Base-by-base conservation (phyloP, 1,284 basidiomycete genomes). In the Laetiporus sulphureus region DNA sequence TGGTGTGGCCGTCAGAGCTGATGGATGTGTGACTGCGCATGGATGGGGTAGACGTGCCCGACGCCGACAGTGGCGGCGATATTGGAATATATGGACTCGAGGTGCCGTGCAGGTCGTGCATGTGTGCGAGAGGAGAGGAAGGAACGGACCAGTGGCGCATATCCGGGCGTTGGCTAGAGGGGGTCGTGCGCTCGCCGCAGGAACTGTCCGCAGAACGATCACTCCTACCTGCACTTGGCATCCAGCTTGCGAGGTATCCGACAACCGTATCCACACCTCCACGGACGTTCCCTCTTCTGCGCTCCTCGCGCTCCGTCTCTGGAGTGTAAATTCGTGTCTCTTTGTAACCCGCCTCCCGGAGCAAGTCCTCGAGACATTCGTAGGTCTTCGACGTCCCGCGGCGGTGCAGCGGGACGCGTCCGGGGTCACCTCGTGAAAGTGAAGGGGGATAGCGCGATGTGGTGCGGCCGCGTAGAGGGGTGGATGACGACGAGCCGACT, bases 261-360 rank as follows among this genome's bases (percentile, higher is more conserved):
- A 82, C 73, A 21, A 81, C 74, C 2, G 73, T 71, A 29, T 68
- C 72, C 12, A 80, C 67, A n/a, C 74, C 69, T 22, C 62, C 59
- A 15, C 57, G 51, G 41, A 57, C 40, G 36, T 48, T 51, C 12
- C 47, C 42, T 51, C 48, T 41, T 52, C 47, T 16, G 48, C 48
- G 40, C 39, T 57, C 60, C 29, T 55, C 49, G 47, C 76, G 72
- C 50, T 91, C 86, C 0, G 71, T 67, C 60, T 91, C 87, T 5
- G 91, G 89, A 0, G 91, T 91, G 54, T 88, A 87, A 13, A 93
- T 73, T 23, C 90, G 73, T 0, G 89, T 91, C 59, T 92, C 90
- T 60, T 89, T 91, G 70, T 91, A 92, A 3, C 90, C 90, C 0
- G 88, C 88, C 58, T 91, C 84, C 40, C 77, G 71, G 18, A 93